Percentiles rank a stretch among this genome's conserved stretches.
Conservation (phyloP, 768 basidiomycete genomes). For the Tephrocybe sp. region DNA sequence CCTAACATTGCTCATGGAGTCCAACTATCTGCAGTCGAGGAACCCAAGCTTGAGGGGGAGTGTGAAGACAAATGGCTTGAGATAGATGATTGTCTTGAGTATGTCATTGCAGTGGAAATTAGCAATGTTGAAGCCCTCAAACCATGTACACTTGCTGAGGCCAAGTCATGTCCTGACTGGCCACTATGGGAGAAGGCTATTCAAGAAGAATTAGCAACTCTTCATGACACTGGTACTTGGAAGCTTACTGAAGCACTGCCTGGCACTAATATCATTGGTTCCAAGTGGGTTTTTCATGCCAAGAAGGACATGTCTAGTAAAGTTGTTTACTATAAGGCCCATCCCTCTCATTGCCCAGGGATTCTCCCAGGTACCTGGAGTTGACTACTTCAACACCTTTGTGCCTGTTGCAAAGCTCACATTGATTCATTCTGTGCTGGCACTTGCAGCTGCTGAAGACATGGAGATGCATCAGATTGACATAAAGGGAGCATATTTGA, state of each 20-base stretch:
- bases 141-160: constrained; percentile 6
- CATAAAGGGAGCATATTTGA: not conserved
- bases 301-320: constrained; percentile 31
- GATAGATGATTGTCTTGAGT: not conserved
- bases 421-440: constrained; percentile 19
- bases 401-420: constrained; percentile 15
- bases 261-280: constrained; percentile 21
- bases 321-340: constrained; percentile 11
- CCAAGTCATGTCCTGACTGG: constrained; percentile 15
- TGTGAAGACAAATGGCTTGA: not conserved
- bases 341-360: not conserved
- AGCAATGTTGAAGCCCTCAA: constrained; percentile 14
- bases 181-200: constrained; percentile 27
- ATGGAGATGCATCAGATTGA: not conserved
- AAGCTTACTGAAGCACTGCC: constrained; percentile 23
- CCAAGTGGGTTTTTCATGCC: constrained; percentile 31
- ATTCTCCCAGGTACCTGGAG: constrained; percentile 28
- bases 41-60: not conserved
- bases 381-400: constrained; percentile 29
- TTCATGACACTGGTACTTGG: constrained; percentile 27
- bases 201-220: constrained; percentile 25
- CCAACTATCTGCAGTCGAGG: constrained; percentile 3
- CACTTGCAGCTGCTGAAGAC: constrained; percentile 14
- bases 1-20: not conserved
- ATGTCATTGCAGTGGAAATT: constrained; percentile 7